phyloP scores from a whole-genome alignment of 805 yeast genomes.

The Kodamaea neixiangensis region DNA sequence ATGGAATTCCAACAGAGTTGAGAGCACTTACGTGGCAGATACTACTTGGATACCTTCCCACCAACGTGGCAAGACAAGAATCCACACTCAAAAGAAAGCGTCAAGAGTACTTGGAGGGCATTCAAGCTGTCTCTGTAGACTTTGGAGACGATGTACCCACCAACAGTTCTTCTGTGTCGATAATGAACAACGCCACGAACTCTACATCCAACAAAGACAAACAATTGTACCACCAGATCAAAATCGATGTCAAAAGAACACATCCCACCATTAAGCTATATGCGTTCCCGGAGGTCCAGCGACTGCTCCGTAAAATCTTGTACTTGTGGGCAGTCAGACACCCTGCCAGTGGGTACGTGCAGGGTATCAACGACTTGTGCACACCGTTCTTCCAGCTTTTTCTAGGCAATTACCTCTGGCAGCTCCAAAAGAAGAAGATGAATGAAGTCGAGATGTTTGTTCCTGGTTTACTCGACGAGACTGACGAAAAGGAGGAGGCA shows the following conservation, averaged over 20 bases:
- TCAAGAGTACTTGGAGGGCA: constrained; percentile 79
- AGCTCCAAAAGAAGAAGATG: constrained; percentile 29
- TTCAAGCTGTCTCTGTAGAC: constrained; percentile 58
- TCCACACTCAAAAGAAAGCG: constrained; percentile 75
- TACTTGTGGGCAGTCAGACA: constrained; percentile 96
- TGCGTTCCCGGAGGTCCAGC: constrained; percentile 67
- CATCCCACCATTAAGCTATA: constrained; percentile 82
- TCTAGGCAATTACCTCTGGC: constrained; percentile 61
- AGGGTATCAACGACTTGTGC: constrained; percentile 91
- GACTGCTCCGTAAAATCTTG: constrained; percentile 74
- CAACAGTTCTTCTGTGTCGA: constrained; percentile 17
- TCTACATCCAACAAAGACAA: constrained; percentile 55
- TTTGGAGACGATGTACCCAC: constrained; percentile 30
- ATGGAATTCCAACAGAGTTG: constrained; percentile 82
- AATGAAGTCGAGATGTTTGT: constrained; percentile 26
- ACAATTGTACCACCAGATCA: constrained; percentile 92
- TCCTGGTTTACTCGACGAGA: constrained; percentile 37
- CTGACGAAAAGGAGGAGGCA: constrained; percentile 26
- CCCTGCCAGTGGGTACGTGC: constrained; percentile 97
- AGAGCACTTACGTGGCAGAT: constrained; percentile 90
- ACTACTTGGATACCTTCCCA: constrained; percentile 85
- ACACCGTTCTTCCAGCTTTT: constrained; percentile 94
- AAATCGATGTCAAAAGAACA: constrained; percentile 92
- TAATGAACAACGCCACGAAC: constrained; percentile 18
- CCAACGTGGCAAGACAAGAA: constrained; percentile 74